Conservation (phyloP, 768 basidiomycete species). For the Leccinum longicurvipes region DNA sequence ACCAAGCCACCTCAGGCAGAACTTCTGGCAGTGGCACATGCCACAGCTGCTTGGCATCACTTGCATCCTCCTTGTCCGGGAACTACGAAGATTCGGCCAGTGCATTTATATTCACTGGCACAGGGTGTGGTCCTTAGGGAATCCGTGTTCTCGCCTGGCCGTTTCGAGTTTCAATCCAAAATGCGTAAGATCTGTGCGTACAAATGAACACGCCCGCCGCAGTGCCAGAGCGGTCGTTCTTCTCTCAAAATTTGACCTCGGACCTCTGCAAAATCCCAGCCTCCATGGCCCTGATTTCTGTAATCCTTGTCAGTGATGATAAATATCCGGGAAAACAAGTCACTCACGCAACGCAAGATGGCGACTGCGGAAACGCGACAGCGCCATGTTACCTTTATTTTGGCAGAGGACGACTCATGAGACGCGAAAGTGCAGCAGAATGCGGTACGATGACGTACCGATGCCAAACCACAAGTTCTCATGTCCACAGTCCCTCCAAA, state of each 20-base stretch:
- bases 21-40: too few relatives aligned
- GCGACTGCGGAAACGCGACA: conserved; percentile 29
- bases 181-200: background rate
- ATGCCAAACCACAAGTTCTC: conserved; percentile 35
- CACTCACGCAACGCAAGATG: conserved; percentile 31
- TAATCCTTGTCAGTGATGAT: background rate
- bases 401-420: background rate
- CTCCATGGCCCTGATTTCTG: conserved; percentile 31
- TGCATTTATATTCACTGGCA: background rate
- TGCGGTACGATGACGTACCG: conserved; percentile 18
- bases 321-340: background rate
- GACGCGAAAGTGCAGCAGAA: background rate
- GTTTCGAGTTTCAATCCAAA: background rate
- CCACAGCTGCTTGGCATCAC: too few relatives aligned
- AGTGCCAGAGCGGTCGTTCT: background rate
- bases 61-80: too few relatives aligned
- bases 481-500: conserved; percentile 33
- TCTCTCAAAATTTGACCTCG: conserved; percentile 18
- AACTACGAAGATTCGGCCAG: background rate
- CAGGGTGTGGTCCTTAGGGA: background rate
- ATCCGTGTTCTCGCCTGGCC: background rate
- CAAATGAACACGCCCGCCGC: background rate
- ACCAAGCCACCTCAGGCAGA: background rate
- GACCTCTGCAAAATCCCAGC: conserved; percentile 22
- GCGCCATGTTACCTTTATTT: conserved; percentile 21